phyloP scores from a whole-genome alignment of 371 early-diverging fungal species.

The Parasitella parasitica region DNA sequence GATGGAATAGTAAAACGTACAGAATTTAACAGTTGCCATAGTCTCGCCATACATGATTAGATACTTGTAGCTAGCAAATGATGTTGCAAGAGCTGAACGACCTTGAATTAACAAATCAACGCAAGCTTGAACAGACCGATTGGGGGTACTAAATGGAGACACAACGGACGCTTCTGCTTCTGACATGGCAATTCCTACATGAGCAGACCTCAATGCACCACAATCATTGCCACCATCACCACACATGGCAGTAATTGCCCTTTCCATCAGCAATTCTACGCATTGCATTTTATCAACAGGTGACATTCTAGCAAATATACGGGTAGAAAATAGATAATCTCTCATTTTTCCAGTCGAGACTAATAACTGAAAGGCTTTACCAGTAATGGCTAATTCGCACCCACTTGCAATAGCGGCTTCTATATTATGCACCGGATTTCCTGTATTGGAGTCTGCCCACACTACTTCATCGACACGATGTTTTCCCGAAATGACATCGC shows the following conservation, averaged over 20 bases:
- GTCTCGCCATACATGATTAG: constrained; percentile 75
- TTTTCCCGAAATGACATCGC: constrained; percentile 77
- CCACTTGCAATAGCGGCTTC: constrained; percentile 1
- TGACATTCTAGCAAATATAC: constrained; percentile 78
- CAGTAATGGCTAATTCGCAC: constrained; percentile 67
- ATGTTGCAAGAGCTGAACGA: constrained; percentile 71
- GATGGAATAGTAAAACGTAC: constrained; percentile 57
- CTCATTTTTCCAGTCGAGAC: constrained; percentile 28
- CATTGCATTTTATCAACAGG: constrained; percentile 69
- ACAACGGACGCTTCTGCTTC: constrained; percentile 79
- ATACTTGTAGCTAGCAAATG: constrained; percentile 78
- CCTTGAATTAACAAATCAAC: constrained; percentile 72
- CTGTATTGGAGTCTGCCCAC: constrained; percentile 30
- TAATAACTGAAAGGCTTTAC: constrained; percentile 59
- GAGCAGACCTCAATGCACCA: constrained; percentile 89
- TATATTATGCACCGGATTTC: constrained; percentile 3
- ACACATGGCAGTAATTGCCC: constrained; percentile 82
- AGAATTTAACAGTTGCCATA: constrained; percentile 60
- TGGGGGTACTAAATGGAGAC: constrained; percentile 75
- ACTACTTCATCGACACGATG: constrained; percentile 56
- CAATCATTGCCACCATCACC: constrained; percentile 99
- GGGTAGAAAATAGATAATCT: constrained; percentile 45
- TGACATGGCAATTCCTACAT: constrained; percentile 93
- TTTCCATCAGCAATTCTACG: constrained; percentile 57
- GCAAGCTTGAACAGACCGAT: constrained; percentile 62